These are phyloP conservation scores for Pseudopyrenochaeta lycopersici DNA, from an alignment of 2,329 filamentous ascomycete genomes.

Conservation along the genomic window DNA sequence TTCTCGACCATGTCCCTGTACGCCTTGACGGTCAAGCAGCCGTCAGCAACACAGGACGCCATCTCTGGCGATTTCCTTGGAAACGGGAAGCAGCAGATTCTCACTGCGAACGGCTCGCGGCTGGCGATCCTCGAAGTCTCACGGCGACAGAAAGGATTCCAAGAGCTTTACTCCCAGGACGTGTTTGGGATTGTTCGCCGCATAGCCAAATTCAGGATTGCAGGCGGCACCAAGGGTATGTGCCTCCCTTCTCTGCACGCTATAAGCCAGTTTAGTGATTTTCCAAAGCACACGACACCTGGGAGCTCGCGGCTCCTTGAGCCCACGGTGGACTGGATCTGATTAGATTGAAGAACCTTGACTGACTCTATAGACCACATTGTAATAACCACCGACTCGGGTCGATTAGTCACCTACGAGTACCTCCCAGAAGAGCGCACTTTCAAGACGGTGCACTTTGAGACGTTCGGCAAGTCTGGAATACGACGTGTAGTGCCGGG, in stretches of 20 bases:
- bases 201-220: conserved; percentile 87
- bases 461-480: conserved; percentile 98
- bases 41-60: conserved; percentile 87
- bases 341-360: conserved; percentile 40
- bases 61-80: conserved; percentile 95
- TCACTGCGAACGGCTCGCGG: conserved; percentile 90
- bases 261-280: conserved; percentile 59
- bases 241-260: conserved; percentile 30
- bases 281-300: conserved; percentile 48
- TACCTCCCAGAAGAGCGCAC: conserved; percentile 86
- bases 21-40: conserved; percentile 92
- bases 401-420: conserved; percentile 91
- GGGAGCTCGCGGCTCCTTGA: conserved; percentile 32
- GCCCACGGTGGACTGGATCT: conserved; percentile 34
- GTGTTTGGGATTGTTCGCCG: conserved; percentile 94
- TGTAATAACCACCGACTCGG: conserved; percentile 94
- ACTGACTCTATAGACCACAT: conserved; percentile 79
- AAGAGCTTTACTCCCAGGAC: conserved; percentile 88
- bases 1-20: conserved; percentile 99
- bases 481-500: conserved; percentile 92
- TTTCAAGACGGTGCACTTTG: conserved; percentile 89
- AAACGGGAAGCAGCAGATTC: conserved; percentile 96
- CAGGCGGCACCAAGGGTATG: conserved; percentile 96
- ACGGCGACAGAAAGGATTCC: conserved; percentile 83
- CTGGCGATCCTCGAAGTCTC: conserved; percentile 89